Conservation (phyloP, 2,329 filamentous ascomycete genomes). For the Colletotrichum chrysophilum region DNA sequence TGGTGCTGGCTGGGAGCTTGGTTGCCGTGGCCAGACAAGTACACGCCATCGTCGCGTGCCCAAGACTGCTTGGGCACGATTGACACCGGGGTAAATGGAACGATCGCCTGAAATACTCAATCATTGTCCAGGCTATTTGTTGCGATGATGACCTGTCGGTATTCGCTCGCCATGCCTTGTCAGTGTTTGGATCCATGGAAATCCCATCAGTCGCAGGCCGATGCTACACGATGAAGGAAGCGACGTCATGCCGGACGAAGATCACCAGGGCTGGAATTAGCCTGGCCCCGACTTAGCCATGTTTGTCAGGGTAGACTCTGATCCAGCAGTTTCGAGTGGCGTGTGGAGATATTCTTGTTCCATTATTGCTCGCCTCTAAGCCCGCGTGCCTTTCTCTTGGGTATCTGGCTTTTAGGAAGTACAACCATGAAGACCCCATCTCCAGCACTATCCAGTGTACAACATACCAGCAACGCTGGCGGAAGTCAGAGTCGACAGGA, state of each 20-base stretch:
- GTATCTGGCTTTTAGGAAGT: neutral
- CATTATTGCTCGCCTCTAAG: neutral
- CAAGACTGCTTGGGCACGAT: neutral
- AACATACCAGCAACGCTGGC: slow-evolving; percentile 16
- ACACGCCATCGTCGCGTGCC: neutral
- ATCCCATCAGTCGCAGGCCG: neutral
- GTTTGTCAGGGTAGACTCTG: neutral
- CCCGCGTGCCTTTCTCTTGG: neutral
- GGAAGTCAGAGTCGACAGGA: slow-evolving; percentile 13
- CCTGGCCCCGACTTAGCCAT: neutral
- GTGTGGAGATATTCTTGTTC: neutral
- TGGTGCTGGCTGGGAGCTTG: neutral
- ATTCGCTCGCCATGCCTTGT: neutral
- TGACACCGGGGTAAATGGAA: neutral
- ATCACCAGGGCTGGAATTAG: neutral
- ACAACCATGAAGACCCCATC: neutral
- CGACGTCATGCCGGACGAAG: neutral
- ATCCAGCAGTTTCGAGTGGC: neutral
- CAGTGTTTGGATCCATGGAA: neutral
- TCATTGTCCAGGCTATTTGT: rapidly evolving
- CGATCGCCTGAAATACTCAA: neutral
- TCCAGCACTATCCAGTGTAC: neutral
- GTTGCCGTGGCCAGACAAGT: neutral
- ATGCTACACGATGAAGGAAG: neutral
- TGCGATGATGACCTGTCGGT: neutral